Evolutionary conservation across 2,329 filamentous ascomycete species (phyloP).

Genomic region (Lachnellula cervina): DNA sequence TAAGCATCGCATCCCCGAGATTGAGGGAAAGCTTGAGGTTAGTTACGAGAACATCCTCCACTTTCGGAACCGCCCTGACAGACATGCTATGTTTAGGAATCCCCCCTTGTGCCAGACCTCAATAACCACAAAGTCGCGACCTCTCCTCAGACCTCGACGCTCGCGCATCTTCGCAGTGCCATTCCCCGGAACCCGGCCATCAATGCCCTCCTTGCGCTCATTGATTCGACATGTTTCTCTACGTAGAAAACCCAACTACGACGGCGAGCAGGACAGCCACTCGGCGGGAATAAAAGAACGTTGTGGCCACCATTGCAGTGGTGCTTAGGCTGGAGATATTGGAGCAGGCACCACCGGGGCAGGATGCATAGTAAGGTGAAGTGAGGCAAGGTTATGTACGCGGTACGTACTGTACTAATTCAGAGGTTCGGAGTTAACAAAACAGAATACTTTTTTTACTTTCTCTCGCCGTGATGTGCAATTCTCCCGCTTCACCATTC

Average conservation of each 20-base stretch:
- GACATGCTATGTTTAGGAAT: conserved; percentile 55
- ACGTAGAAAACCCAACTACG: conserved; percentile 24
- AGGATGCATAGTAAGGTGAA: neutral
- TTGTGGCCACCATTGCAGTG: conserved; percentile 11
- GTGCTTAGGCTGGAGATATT: neutral
- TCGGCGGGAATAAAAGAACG: conserved; percentile 19
- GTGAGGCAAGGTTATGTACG: neutral
- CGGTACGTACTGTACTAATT: neutral
- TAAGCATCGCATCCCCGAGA: conserved; percentile 48
- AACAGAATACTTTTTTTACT: too few species aligned
- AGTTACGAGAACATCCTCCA: conserved; percentile 18
- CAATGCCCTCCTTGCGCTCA: conserved; percentile 75
- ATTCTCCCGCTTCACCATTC: too few species aligned
- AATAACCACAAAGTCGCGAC: conserved; percentile 68
- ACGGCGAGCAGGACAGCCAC: conserved; percentile 21
- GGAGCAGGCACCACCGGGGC: neutral
- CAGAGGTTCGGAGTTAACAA: too few species aligned
- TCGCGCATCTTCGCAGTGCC: conserved; percentile 75
- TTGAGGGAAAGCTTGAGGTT: conserved; percentile 72
- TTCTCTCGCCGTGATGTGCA: too few species aligned
- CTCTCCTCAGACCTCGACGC: conserved; percentile 54
- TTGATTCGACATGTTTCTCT: conserved; percentile 25
- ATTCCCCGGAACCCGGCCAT: conserved; percentile 82
- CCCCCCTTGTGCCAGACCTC: conserved; percentile 73
- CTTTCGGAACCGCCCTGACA: neutral